Evolutionary conservation across 306 rosid genomes (phyloP).

Genomic region (Purshia tridentata): DNA sequence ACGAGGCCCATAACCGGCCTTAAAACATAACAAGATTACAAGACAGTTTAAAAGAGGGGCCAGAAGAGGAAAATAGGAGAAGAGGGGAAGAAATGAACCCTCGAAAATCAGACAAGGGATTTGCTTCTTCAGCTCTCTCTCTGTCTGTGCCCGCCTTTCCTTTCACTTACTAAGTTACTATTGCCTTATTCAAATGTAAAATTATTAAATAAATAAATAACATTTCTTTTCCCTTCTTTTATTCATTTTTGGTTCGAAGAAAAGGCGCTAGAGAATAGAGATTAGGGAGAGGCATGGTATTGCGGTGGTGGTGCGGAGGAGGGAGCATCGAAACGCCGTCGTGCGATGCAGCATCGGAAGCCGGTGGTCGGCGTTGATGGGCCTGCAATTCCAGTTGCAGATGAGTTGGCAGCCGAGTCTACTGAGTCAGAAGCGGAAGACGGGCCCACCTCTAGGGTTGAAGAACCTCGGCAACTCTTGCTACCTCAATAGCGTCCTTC

Average conservation of each 20-base stretch:
- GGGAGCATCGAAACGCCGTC: conserved; percentile 40
- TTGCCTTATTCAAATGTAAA: not conserved
- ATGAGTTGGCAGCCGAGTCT: conserved; percentile 98
- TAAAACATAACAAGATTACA: too few species aligned
- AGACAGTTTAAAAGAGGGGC: not conserved
- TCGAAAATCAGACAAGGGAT: conserved; percentile 11
- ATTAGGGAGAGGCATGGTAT: conserved; percentile 57
- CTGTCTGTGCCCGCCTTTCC: not conserved
- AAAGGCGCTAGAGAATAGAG: not conserved
- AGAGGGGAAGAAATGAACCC: conserved; percentile 12
- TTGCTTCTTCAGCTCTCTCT: not conserved
- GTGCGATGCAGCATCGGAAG: conserved; percentile 65
- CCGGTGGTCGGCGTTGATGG: conserved; percentile 70
- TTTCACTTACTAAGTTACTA: not conserved
- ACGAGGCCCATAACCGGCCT: too few species aligned
- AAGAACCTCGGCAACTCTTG: conserved; percentile 94
- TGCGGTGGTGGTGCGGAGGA: conserved; percentile 52
- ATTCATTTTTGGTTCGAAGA: not conserved
- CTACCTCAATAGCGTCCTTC: conserved; percentile 98
- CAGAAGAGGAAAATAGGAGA: not conserved
- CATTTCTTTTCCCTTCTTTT: not conserved
- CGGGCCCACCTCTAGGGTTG: conserved; percentile 83
- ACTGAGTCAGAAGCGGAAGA: conserved; percentile 76
- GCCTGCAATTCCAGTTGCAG: conserved; percentile 63
- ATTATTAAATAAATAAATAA: not conserved